phyloP scores from a whole-genome alignment of 352 stramenopile genomes.

The Globisporangium uncinulatum region DNA sequence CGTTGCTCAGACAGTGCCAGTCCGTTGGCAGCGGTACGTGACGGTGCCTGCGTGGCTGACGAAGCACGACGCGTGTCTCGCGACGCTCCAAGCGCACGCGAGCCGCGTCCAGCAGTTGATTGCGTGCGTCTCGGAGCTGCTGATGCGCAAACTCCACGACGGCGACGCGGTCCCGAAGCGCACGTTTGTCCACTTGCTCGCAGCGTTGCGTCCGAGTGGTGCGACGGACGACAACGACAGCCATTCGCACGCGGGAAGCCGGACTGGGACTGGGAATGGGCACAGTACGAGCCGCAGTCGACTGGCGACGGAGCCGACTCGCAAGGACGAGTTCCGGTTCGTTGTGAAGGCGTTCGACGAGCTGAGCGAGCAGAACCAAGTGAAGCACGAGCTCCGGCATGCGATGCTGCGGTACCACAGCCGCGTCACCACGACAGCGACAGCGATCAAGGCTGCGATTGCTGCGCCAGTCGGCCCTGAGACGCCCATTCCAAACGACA shows the following conservation, averaged over 20 bases:
- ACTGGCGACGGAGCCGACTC: constrained; percentile 25
- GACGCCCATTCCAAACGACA: neutral
- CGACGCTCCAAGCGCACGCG: constrained; percentile 33
- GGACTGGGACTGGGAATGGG: constrained; percentile 8
- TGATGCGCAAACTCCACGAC: constrained; percentile 42
- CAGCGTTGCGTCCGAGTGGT: constrained; percentile 41
- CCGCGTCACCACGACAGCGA: constrained; percentile 16
- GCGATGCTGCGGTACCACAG: constrained; percentile 36
- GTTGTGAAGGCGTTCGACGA: constrained; percentile 67
- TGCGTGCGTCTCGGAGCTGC: constrained; percentile 34
- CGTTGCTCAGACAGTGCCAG: constrained; percentile 22
- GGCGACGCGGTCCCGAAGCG: constrained; percentile 42
- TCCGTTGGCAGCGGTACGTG: constrained; percentile 38
- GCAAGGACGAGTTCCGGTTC: constrained; percentile 66
- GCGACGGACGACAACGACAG: neutral
- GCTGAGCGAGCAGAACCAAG: constrained; percentile 41
- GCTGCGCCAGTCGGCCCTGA: no score
- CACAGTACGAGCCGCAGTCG: constrained; percentile 33
- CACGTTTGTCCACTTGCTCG: constrained; percentile 41
- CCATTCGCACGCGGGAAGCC: neutral
- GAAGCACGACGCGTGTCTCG: constrained; percentile 34
- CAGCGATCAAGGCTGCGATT: neutral
- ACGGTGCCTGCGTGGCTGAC: constrained; percentile 29
- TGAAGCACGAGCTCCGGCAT: constrained; percentile 40
- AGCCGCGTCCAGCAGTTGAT: constrained; percentile 36